phyloP scores from a whole-genome alignment of 2,329 filamentous ascomycete genomes.

The Juglanconis sp. region DNA sequence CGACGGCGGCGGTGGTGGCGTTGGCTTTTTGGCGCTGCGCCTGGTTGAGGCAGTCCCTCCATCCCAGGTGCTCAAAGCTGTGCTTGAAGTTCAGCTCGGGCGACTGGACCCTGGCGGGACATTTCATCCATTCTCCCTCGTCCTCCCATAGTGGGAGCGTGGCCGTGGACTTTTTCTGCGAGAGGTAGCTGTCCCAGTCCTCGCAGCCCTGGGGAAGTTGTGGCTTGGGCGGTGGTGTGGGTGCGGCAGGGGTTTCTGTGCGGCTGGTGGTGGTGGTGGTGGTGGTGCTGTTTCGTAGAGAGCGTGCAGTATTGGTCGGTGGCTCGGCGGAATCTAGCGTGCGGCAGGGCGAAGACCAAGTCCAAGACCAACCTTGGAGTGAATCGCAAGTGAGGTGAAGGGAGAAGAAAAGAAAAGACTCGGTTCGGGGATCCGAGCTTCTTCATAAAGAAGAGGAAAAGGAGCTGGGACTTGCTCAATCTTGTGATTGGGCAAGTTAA shows the following conservation, averaged over 20 bases:
- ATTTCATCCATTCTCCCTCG: background rate
- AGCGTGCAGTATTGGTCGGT: background rate
- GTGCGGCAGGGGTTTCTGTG: slow-evolving; percentile 6
- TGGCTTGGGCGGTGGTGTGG: slow-evolving; percentile 16
- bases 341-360: background rate
- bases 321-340: background rate
- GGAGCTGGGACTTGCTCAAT: background rate
- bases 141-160: background rate
- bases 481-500: background rate
- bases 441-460: background rate
- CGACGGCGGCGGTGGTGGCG: background rate
- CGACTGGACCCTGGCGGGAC: background rate
- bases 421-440: slow-evolving; percentile 5
- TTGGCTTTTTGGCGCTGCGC: background rate
- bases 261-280: background rate
- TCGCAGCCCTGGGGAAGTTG: slow-evolving; percentile 7
- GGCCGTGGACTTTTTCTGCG: slow-evolving; percentile 10
- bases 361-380: background rate
- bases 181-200: slow-evolving; percentile 18
- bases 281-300: background rate
- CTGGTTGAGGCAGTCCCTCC: slow-evolving; percentile 7
- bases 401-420: slow-evolving; percentile 9
- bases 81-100: slow-evolving; percentile 6
- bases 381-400: slow-evolving; percentile 4
- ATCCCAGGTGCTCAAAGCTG: slow-evolving; percentile 3